Evolutionary conservation across 2,329 filamentous ascomycete species (phyloP).

Genomic region (Bipolaris zeicola): DNA sequence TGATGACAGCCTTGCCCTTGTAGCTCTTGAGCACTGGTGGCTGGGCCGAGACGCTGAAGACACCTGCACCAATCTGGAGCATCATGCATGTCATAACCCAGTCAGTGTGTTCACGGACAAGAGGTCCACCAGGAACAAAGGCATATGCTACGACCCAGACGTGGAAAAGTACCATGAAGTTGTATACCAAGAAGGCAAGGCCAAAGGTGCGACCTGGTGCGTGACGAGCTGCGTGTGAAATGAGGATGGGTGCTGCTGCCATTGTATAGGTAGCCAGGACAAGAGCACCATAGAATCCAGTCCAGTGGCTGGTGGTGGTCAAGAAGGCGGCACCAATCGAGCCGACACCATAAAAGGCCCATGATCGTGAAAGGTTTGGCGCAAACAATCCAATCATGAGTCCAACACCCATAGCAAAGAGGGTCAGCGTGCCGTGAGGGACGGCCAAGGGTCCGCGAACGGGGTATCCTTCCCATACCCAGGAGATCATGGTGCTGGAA

Average conservation of each 20-base stretch:
- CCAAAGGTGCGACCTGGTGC: slow-evolving; percentile 83
- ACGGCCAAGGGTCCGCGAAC: slow-evolving; percentile 84
- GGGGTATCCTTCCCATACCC: slow-evolving; percentile 97
- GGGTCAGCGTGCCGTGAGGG: slow-evolving; percentile 86
- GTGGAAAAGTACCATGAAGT: slow-evolving; percentile 93
- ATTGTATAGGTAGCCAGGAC: slow-evolving; percentile 78
- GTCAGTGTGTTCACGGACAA: slow-evolving; percentile 92
- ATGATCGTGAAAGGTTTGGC: slow-evolving; percentile 73
- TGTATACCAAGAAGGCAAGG: slow-evolving; percentile 87
- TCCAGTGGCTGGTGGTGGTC: slow-evolving; percentile 80
- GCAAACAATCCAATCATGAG: slow-evolving; percentile 75
- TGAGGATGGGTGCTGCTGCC: slow-evolving; percentile 75
- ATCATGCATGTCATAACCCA: slow-evolving; percentile 92
- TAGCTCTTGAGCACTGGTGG: slow-evolving; percentile 53
- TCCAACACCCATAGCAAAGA: slow-evolving; percentile 84
- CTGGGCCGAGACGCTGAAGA: slow-evolving; percentile 69
- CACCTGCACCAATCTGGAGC: slow-evolving; percentile 80
- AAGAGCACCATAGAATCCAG: slow-evolving; percentile 84
- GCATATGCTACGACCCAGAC: slow-evolving; percentile 99
- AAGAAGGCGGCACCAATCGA: slow-evolving; percentile 78
- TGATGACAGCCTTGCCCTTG: slow-evolving; percentile 54
- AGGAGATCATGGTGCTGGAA: slow-evolving; percentile 97
- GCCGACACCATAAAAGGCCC: slow-evolving; percentile 79
- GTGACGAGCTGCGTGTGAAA: slow-evolving; percentile 76
- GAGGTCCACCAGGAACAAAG: slow-evolving; percentile 91